These are phyloP conservation scores for Talinum fruticosum DNA, from an alignment of 148 eudicot genomes.

Conservation along the genomic window DNA sequence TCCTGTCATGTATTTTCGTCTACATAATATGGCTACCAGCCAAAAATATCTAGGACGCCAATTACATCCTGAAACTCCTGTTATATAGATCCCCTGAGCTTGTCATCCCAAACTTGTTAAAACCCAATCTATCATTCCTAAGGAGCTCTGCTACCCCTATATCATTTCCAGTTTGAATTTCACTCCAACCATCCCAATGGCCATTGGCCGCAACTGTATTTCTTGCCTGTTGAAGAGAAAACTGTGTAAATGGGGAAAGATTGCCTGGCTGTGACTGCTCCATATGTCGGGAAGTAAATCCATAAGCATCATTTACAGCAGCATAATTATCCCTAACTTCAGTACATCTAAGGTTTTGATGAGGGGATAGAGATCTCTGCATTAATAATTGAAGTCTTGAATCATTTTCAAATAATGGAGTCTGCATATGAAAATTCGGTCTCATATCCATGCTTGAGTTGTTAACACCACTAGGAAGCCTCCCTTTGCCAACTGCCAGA, in stretches of 20 bases:
- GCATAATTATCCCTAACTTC: conserved; percentile 46
- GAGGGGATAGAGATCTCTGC: conserved; percentile 63
- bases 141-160: conserved; percentile 49
- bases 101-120: conserved; percentile 64
- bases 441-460: conserved; percentile 49
- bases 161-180: conserved; percentile 40
- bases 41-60: conserved; percentile 17
- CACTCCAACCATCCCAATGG: conserved; percentile 68
- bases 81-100: conserved; percentile 63
- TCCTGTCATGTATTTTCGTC: conserved; percentile 28
- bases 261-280: conserved; percentile 48
- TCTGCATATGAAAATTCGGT: conserved; percentile 48
- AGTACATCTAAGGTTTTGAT: conserved; percentile 56
- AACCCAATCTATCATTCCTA: conserved; percentile 61
- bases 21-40: conserved; percentile 16
- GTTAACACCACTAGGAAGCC: conserved; percentile 53
- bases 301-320: conserved; percentile 43
- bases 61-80: conserved; percentile 75
- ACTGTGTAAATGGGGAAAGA: conserved; percentile 41
- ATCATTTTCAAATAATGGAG: conserved; percentile 57
- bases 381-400: conserved; percentile 58
- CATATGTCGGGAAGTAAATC: conserved; percentile 50
- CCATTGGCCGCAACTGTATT: conserved; percentile 53
- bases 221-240: conserved; percentile 50
- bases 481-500: conserved; percentile 92